Conservation (phyloP, 495 filamentous ascomycete species). For the Podospora fimiseda region DNA sequence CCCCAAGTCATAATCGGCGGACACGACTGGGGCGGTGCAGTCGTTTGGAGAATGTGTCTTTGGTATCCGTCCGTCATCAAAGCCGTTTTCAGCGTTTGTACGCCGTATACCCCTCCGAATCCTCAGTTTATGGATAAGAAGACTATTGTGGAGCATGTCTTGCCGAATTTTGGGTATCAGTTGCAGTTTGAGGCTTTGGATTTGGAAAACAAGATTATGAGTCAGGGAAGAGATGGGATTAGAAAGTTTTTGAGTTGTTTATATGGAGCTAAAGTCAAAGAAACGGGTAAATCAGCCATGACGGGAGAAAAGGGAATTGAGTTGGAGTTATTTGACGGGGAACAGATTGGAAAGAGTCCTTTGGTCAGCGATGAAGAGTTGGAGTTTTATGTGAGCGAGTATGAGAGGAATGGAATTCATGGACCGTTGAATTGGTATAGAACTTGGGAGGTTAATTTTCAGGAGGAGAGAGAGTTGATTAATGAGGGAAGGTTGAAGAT, state of each 20-base stretch:
- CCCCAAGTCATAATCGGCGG: conserved; percentile 60
- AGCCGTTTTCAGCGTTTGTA: conserved; percentile 72
- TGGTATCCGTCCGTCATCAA: conserved; percentile 66
- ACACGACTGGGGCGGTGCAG: conserved; percentile 67
- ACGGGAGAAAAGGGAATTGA: conserved; percentile 48
- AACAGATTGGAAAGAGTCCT: conserved; percentile 43
- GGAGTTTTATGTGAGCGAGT: conserved; percentile 70
- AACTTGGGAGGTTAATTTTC: conserved; percentile 59
- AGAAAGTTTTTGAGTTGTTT: conserved; percentile 61
- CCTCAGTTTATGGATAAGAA: conserved; percentile 41
- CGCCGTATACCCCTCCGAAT: conserved; percentile 56
- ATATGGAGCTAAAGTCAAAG: conserved; percentile 55
- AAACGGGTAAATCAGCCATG: conserved; percentile 50
- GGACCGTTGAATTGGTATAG: conserved; percentile 87
- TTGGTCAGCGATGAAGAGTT: conserved; percentile 63
- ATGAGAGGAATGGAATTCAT: conserved; percentile 61
- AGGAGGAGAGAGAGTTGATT: conserved; percentile 58
- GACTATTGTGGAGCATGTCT: conserved; percentile 46
- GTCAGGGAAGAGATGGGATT: conserved; percentile 40
- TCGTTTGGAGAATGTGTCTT: conserved; percentile 57
- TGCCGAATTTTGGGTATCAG: conserved; percentile 81
- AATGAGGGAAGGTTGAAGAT: conserved; percentile 36
- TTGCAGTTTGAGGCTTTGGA: conserved; percentile 63
- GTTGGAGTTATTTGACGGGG: conserved; percentile 35
- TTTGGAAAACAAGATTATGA: conserved; percentile 54